Evolutionary conservation across 768 basidiomycete species (phyloP).

Genomic region (Cystofilobasidium ferigula): DNA sequence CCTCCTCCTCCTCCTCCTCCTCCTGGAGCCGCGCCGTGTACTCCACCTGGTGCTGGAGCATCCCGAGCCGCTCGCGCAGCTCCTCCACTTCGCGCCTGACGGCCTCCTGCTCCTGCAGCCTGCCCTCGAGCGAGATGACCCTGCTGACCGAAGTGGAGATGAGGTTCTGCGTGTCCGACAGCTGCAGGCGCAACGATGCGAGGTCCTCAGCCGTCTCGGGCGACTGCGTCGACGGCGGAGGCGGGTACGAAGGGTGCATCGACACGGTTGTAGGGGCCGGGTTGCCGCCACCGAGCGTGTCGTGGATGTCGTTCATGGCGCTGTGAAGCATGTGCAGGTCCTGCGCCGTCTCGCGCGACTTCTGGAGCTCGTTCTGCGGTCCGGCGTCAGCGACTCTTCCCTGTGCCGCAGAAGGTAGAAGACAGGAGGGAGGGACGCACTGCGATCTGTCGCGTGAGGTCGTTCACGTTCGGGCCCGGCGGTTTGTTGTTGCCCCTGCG

Average conservation of each 20-base stretch:
- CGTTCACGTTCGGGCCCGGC: conserved; percentile 17
- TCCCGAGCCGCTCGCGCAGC: conserved; percentile 46
- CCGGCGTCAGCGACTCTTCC: neutral
- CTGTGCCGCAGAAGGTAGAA: too few species aligned
- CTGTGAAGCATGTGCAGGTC: conserved; percentile 67
- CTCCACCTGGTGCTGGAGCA: conserved; percentile 30
- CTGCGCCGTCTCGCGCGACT: conserved; percentile 81
- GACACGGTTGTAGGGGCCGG: conserved; percentile 52
- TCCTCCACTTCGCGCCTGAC: conserved; percentile 66
- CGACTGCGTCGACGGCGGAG: conserved; percentile 26
- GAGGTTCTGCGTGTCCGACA: conserved; percentile 69
- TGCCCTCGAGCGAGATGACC: conserved; percentile 62
- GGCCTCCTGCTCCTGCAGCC: conserved; percentile 69
- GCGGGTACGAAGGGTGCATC: conserved; percentile 49
- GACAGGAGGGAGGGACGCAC: conserved; percentile 9
- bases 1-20: conserved; percentile 24
- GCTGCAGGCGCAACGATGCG: conserved; percentile 64
- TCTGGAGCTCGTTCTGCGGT: conserved; percentile 66
- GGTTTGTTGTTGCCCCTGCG: conserved; percentile 18
- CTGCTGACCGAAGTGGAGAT: conserved; percentile 69
- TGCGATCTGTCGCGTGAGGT: conserved; percentile 22
- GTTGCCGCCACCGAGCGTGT: conserved; percentile 71
- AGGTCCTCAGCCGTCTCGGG: conserved; percentile 37
- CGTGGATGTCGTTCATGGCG: conserved; percentile 81
- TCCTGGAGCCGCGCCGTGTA: conserved; percentile 35